phyloP scores from a whole-genome alignment of 768 basidiomycete genomes.

The Amyloporia xantha region DNA sequence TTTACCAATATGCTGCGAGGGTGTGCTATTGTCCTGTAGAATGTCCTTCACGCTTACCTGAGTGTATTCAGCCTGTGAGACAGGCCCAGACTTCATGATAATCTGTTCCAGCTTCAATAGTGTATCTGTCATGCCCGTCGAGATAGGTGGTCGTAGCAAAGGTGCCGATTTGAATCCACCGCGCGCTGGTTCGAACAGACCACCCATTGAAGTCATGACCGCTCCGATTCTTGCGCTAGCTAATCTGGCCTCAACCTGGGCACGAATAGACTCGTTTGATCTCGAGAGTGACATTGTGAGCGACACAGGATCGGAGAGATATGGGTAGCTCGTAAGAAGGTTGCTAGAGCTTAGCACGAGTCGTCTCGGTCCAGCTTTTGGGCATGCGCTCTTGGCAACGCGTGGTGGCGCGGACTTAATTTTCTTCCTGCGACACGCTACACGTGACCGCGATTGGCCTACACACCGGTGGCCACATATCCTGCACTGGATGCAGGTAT shows the following conservation, averaged over 20 bases:
- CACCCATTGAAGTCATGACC: neutral
- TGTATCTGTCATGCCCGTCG: constrained; percentile 20
- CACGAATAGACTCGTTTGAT: neutral
- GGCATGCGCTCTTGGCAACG: too few species aligned
- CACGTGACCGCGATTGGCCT: neutral
- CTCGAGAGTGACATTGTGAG: too few species aligned
- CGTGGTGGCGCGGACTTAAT: too few species aligned
- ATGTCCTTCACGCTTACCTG: constrained; percentile 6
- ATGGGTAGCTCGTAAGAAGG: too few species aligned
- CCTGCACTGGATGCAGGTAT: too few species aligned
- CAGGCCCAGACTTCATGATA: constrained; percentile 9
- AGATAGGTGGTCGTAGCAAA: constrained; percentile 15
- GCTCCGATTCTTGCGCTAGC: neutral
- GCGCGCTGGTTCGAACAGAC: neutral
- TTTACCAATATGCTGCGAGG: too few species aligned
- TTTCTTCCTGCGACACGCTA: neutral
- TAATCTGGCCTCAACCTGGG: neutral
- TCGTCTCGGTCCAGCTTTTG: too few species aligned
- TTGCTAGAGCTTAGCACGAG: too few species aligned
- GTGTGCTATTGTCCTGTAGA: too few species aligned
- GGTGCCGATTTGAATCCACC: constrained; percentile 8
- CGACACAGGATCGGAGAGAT: too few species aligned
- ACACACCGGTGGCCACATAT: too few species aligned
- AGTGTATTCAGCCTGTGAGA: constrained; percentile 10
- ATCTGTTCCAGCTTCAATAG: constrained; percentile 10